A percentile compares a stretch with the other conserved stretches of the same genome.
These are phyloP conservation scores for Kuraishia capsulata DNA, from an alignment of 805 yeast genomes.

Conservation along the genomic window DNA sequence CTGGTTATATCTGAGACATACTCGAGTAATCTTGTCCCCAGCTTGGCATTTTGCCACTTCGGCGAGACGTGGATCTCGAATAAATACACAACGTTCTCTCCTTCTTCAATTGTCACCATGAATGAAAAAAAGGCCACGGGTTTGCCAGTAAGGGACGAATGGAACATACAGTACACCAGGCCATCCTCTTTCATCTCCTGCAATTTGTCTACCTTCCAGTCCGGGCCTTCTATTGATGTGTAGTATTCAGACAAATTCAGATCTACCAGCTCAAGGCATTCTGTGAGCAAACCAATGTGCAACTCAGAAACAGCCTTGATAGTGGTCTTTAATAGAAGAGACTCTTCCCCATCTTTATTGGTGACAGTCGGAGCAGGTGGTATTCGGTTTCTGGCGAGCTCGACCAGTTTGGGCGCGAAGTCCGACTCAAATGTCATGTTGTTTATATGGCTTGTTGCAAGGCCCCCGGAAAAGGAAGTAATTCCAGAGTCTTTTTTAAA, in stretches of 20 bases:
- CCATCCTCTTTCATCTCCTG: constrained; percentile 40
- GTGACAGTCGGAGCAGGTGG: too few species aligned
- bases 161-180: constrained; percentile 21
- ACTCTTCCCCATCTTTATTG: too few species aligned
- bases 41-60: constrained; percentile 19
- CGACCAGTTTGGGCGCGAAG: too few species aligned
- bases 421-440: too few species aligned
- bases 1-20: constrained; percentile 24
- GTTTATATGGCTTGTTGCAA: too few species aligned
- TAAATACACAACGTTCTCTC: constrained; percentile 33
- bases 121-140: constrained; percentile 37
- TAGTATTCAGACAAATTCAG: constrained; percentile 17
- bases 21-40: constrained; percentile 32
- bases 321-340: too few species aligned
- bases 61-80: constrained; percentile 46
- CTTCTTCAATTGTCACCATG: constrained; percentile 31
- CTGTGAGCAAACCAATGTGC: neutral
- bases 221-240: constrained; percentile 19
- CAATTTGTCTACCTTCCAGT: constrained; percentile 31
- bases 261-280: constrained; percentile 15
- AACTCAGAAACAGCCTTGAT: constrained; percentile 1
- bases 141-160: constrained; percentile 16
- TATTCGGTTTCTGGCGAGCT: too few species aligned
- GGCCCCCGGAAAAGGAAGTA: too few species aligned
- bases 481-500: too few species aligned